Conservation (phyloP, 2,329 filamentous ascomycete genomes). For the Fusarium sp. region DNA sequence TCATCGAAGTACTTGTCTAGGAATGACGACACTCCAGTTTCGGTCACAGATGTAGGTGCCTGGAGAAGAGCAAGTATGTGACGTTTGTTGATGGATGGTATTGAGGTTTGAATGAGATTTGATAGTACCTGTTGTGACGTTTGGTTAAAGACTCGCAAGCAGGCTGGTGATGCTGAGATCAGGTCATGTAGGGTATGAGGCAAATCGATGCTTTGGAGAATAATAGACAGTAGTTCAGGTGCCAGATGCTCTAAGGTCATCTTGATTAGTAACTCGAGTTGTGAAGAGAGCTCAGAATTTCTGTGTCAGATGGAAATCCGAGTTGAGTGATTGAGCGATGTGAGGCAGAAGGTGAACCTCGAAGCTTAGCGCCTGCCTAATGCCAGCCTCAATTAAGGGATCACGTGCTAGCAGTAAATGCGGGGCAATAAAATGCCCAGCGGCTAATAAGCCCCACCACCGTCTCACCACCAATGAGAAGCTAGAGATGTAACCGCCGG, state of each 20-base stretch:
- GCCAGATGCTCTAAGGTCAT: too few species aligned
- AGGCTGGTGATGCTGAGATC: background rate
- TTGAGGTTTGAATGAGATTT: background rate
- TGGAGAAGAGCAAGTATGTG: background rate
- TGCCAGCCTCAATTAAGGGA: too few species aligned
- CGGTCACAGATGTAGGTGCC: background rate
- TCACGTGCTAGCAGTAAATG: too few species aligned
- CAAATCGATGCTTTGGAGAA: background rate
- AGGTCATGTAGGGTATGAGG: background rate
- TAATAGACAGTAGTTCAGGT: background rate
- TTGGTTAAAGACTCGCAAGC: background rate
- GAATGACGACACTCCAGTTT: background rate
- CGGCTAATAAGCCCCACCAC: too few species aligned
- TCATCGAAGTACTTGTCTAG: background rate
- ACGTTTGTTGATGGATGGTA: background rate
- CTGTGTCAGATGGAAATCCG: fast-evolving
- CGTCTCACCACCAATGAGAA: too few species aligned
- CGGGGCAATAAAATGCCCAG: too few species aligned
- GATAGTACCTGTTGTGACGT: background rate
- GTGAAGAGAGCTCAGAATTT: too few species aligned
- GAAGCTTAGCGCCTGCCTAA: too few species aligned
- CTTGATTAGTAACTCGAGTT: fast-evolving
- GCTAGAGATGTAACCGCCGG: too few species aligned
- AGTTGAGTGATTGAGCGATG: too few species aligned
- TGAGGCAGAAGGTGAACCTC: too few species aligned